Evolutionary conservation across 345 rosid species (phyloP).

Genomic region (Salix viminalis): DNA sequence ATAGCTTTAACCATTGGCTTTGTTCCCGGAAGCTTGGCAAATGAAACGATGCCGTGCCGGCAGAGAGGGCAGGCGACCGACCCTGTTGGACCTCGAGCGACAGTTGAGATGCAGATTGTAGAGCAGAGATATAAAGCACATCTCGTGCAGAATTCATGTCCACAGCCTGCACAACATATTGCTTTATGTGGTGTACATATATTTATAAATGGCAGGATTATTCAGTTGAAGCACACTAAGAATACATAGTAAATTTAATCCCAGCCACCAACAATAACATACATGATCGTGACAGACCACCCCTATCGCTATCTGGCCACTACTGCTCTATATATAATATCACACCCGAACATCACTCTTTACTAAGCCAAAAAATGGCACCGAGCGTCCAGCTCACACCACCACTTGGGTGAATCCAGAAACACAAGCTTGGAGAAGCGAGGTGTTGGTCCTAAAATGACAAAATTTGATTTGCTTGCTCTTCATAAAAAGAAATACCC

Average conservation of each 20-base stretch:
- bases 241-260: not conserved
- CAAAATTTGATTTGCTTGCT: not conserved
- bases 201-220: not conserved
- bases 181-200: not conserved
- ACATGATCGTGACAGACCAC: not conserved
- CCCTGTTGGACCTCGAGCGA: conserved; percentile 54
- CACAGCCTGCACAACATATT: conserved; percentile 58
- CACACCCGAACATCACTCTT: not conserved
- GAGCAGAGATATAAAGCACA: conserved; percentile 89
- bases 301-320: not conserved
- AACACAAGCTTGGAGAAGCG: not conserved
- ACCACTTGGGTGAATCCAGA: not conserved
- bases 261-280: not conserved
- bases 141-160: conserved; percentile 78
- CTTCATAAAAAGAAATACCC: not conserved
- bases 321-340: not conserved
- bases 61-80: conserved; percentile 90
- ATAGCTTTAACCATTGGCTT: conserved; percentile 35
- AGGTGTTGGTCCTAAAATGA: not conserved
- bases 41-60: conserved; percentile 78
- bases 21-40: conserved; percentile 57
- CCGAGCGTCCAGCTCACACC: not conserved
- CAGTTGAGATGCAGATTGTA: conserved; percentile 44
- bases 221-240: not conserved
- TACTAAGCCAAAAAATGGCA: not conserved